phyloP scores from a whole-genome alignment of 2,329 filamentous ascomycete species.

The Diaporthe aspalathi region DNA sequence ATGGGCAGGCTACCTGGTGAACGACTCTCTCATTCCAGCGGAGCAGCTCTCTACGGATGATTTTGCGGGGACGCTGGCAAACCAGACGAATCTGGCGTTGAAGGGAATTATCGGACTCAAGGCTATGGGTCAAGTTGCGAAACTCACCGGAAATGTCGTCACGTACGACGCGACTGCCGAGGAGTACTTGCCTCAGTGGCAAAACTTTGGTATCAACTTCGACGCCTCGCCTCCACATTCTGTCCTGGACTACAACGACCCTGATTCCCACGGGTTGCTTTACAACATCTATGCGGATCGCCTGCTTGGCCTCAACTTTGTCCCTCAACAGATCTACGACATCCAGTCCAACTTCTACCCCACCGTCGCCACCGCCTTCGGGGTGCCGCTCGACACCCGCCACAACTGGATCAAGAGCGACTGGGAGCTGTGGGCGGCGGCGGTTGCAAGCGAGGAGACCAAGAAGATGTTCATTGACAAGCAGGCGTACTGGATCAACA shows the following conservation, averaged over 20 bases:
- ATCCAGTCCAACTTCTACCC: constrained; percentile 83
- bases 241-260: constrained; percentile 81
- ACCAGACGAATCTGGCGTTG: constrained; percentile 84
- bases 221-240: constrained; percentile 73
- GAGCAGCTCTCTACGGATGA: constrained; percentile 87
- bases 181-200: constrained; percentile 79
- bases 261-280: constrained; percentile 64
- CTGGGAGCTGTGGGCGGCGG: constrained; percentile 89
- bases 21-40: constrained; percentile 78
- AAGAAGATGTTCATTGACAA: constrained; percentile 74
- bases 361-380: constrained; percentile 77
- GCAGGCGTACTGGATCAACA: constrained; percentile 78
- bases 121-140: constrained; percentile 79
- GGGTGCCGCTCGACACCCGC: constrained; percentile 84
- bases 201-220: constrained; percentile 75
- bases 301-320: constrained; percentile 80
- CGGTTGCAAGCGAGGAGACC: constrained; percentile 72
- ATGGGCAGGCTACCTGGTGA: constrained; percentile 83
- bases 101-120: constrained; percentile 88
- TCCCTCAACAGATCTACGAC: constrained; percentile 79
- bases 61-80: constrained; percentile 81
- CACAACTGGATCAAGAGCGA: constrained; percentile 88
- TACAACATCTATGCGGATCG: constrained; percentile 88
- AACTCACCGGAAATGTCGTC: constrained; percentile 67
- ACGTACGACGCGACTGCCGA: constrained; percentile 73